A percentile compares a stretch with the other conserved stretches of the same genome.
These are phyloP conservation scores for Melampsora americana DNA, from an alignment of 1,284 basidiomycete genomes.

Conservation along the genomic window DNA sequence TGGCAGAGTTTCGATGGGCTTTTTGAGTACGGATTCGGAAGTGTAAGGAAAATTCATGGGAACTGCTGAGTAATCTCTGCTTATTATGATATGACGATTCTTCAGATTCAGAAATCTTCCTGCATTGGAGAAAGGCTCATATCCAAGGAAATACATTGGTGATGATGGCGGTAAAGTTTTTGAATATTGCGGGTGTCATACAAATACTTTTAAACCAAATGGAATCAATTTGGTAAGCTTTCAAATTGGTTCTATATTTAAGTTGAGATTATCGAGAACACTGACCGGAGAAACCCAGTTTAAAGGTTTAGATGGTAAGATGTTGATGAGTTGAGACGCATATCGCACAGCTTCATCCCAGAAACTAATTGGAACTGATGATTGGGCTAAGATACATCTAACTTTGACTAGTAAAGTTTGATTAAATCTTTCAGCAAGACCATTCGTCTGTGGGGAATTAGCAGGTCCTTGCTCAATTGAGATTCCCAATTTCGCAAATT, in stretches of 20 bases:
- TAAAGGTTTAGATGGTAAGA: too few relatives aligned
- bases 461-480: too few relatives aligned
- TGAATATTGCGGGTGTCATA: too few relatives aligned
- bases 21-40: neutral
- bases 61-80: conserved; percentile 1
- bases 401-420: neutral
- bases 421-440: conserved; percentile 16
- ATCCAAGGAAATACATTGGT: neutral
- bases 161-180: neutral
- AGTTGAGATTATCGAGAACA: too few relatives aligned
- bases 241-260: conserved; percentile 10
- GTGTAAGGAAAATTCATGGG: neutral
- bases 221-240: conserved; percentile 10
- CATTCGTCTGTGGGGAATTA: conserved; percentile 16
- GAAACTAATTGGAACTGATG: too few relatives aligned
- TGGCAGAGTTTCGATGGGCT: neutral
- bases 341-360: too few relatives aligned
- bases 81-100: neutral
- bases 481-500: too few relatives aligned
- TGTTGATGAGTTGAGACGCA: too few relatives aligned
- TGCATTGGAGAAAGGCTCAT: conserved; percentile 14
- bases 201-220: conserved; percentile 26
- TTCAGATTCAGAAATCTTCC: conserved; percentile 10
- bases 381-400: too few relatives aligned
- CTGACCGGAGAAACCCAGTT: too few relatives aligned